Base-by-base conservation (phyloP, 371 early-diverging fungal species). In the Zancudomyces culisetae region DNA sequence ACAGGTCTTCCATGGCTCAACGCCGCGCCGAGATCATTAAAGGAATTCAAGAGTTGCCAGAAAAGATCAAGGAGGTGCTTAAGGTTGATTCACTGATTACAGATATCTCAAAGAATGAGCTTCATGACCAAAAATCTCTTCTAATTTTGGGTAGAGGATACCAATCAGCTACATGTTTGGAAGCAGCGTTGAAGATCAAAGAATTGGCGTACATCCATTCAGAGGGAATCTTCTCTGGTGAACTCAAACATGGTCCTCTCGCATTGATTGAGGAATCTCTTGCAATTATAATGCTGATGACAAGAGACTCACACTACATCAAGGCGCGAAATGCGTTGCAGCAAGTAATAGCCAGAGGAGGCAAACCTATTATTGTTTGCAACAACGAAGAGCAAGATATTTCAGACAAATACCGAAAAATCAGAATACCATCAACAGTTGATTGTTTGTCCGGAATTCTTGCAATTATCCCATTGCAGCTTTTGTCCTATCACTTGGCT, bases 121-220 rank as follows among this genome's bases (percentile, higher is more conserved):
- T 95, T 49, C 69, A 77, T 66, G 81, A 85, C 69, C 82, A 90
- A 70, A 84, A 85, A 73, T 81, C 77, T 52, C 70, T 99, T 66
- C 71, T 99, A 49, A 80, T 98, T 60, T 81, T 98, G 80, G 98
- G 99, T 54, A 88, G 99, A 69, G 98, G 98, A 42, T 92, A 89
- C 71, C 97, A 98, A 72, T 83, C 93, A 62, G 98, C 98, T 39
- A 95, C 98, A 2, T 97, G 98, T 68, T 72, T 98, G 52, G 98
- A 98, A 73, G 99, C 93, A 52, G 98, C 98, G 1, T 71, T 99
- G 51, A 99, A 99, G 80, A 97, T 98, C 70, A 98, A 98, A 82
- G 99, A 99, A 77, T 84, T 98, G 49, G 85, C 90, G 22, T 95
- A 93, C 75, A 93, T 95, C 81, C 96, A 93, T 76, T 77, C 78